Percentiles rank a stretch among this genome's conserved stretches.
These are phyloP conservation scores for Hypoxylon rubiginosum DNA, from an alignment of 2,329 filamentous ascomycete species.

Conservation along the genomic window DNA sequence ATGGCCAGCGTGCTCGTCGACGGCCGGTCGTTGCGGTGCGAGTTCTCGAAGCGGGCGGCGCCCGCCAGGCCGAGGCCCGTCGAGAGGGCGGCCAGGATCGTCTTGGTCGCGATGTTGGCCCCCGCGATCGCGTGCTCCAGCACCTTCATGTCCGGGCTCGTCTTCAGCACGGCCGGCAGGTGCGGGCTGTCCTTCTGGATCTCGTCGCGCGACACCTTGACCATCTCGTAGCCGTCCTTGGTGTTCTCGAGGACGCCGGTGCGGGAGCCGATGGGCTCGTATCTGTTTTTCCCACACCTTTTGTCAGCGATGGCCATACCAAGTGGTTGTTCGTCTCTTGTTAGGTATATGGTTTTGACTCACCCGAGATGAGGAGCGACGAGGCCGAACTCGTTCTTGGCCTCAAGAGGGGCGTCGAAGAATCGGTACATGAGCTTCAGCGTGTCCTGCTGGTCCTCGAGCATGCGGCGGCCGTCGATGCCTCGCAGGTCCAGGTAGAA, in stretches of 20 bases:
- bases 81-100: slow-evolving; percentile 65
- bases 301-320: slow-evolving; percentile 2
- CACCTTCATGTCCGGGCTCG: slow-evolving; percentile 61
- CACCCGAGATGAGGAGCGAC: slow-evolving; percentile 66
- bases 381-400: slow-evolving; percentile 69
- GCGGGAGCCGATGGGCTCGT: slow-evolving; percentile 63
- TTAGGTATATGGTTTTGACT: slow-evolving; percentile 40
- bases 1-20: slow-evolving; percentile 66
- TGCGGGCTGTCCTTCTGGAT: slow-evolving; percentile 62
- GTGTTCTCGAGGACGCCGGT: slow-evolving; percentile 62
- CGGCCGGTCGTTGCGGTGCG: slow-evolving; percentile 64
- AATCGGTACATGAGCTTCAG: slow-evolving; percentile 69
- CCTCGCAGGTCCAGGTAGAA: slow-evolving; percentile 68
- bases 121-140: slow-evolving; percentile 64
- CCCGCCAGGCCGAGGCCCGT: slow-evolving; percentile 61
- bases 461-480: slow-evolving; percentile 66
- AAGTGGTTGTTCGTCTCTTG: background rate
- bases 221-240: slow-evolving; percentile 67
- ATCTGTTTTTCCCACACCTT: slow-evolving; percentile 52
- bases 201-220: slow-evolving; percentile 66
- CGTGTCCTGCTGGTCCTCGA: slow-evolving; percentile 65
- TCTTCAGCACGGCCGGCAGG: slow-evolving; percentile 63
- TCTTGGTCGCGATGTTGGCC: slow-evolving; percentile 65
- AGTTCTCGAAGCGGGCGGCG: slow-evolving; percentile 62
- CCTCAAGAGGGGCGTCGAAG: slow-evolving; percentile 66